A percentile compares a stretch with the other conserved stretches of the same genome.
Evolutionary conservation across 345 rosid genomes (phyloP).

Genomic region (Pistacia integerrima): DNA sequence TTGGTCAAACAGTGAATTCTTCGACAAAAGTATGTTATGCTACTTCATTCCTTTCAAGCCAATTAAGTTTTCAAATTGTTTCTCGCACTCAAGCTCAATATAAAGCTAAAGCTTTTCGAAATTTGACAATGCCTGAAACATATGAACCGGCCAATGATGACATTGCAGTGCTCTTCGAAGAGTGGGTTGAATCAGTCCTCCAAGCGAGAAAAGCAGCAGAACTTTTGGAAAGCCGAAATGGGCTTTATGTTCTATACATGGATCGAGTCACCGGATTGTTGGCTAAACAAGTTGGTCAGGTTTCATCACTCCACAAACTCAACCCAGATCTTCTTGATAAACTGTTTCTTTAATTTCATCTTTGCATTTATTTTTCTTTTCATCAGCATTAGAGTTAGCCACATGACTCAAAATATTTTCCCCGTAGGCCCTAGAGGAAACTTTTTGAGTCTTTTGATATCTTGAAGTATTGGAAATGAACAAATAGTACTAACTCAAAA

Average conservation of each 20-base stretch:
- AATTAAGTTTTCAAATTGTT: not conserved
- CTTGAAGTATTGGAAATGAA: too few species aligned
- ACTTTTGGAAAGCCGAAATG: conserved; percentile 71
- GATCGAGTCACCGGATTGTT: conserved; percentile 72
- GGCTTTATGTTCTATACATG: conserved; percentile 74
- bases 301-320: conserved; percentile 50
- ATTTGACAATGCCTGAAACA: not conserved
- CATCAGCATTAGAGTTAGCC: too few species aligned
- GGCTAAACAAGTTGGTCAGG: conserved; percentile 56
- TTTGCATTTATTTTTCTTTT: not conserved
- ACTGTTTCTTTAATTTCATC: conserved; percentile 35
- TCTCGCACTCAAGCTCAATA: not conserved
- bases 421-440: too few species aligned
- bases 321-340: conserved; percentile 50
- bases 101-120: too few species aligned
- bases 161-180: conserved; percentile 67
- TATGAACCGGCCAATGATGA: not conserved
- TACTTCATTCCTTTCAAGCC: not conserved
- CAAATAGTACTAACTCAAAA: too few species aligned
- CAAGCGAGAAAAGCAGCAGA: conserved; percentile 68
- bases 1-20: conserved; percentile 55
- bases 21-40: conserved; percentile 53
- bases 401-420: too few species aligned
- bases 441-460: too few species aligned
- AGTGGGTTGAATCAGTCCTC: conserved; percentile 65